Evolutionary conservation across 495 filamentous ascomycete species (phyloP).

Genomic region (Penicillium bialowiezense): DNA sequence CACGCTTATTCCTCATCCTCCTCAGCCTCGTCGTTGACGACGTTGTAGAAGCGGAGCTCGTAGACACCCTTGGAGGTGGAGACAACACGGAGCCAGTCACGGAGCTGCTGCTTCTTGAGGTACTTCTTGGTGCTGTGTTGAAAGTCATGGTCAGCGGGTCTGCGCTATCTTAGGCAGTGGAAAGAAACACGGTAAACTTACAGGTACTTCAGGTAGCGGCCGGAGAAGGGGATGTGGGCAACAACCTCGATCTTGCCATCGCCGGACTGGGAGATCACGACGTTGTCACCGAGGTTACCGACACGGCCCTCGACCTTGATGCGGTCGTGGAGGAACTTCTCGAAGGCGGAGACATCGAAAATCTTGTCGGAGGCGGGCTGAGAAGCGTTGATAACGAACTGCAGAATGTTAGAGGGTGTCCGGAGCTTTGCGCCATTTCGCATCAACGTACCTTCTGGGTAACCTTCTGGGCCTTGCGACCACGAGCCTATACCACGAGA

Average conservation of each 20-base stretch:
- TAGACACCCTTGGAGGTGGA: conserved; percentile 95
- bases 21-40: conserved; percentile 93
- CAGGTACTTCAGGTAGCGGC: conserved; percentile 99
- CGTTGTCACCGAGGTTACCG: conserved; percentile 93
- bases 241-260: conserved; percentile 98
- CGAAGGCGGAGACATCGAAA: conserved; percentile 97
- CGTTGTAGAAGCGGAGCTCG: conserved; percentile 99
- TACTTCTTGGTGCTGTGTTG: conserved; percentile 93
- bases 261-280: conserved; percentile 83
- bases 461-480: conserved; percentile 64
- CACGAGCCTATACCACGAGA: conserved; percentile 43
- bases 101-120: conserved; percentile 99
- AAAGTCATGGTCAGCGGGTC: conserved; percentile 11
- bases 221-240: conserved; percentile 95
- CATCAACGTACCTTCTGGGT: conserved; percentile 59
- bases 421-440: conserved; percentile 1
- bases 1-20: conserved; percentile 91
- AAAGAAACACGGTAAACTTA: conserved; percentile 49
- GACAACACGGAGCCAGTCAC: conserved; percentile 99
- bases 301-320: conserved; percentile 99
- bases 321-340: conserved; percentile 99
- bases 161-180: not conserved
- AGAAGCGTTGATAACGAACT: conserved; percentile 99
- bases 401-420: conserved; percentile 10
- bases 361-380: conserved; percentile 99